A percentile compares a stretch with the other conserved stretches of the same genome.
Evolutionary conservation across 805 yeast genomes (phyloP).

Genomic region (Saccharomycopsis malanga): DNA sequence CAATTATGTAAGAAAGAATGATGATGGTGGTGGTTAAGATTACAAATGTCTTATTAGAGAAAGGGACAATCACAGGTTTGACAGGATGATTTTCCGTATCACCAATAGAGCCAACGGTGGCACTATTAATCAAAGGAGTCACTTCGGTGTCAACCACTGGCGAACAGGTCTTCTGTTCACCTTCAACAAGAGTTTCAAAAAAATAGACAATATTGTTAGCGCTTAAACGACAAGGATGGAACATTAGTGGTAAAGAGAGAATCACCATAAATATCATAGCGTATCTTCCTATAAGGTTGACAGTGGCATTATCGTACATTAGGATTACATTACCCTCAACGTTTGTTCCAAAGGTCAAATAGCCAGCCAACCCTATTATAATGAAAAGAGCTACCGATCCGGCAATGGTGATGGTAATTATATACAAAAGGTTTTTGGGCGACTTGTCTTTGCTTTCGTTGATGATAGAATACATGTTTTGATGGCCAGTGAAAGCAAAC

Average conservation of each 20-base stretch:
- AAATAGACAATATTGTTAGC: slow-evolving; percentile 57
- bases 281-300: slow-evolving; percentile 44
- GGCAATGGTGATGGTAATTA: slow-evolving; percentile 41
- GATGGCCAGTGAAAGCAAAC: slow-evolving; percentile 78
- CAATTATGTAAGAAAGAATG: slow-evolving; percentile 44
- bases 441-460: slow-evolving; percentile 57
- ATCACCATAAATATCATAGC: slow-evolving; percentile 65
- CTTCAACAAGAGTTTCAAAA: slow-evolving; percentile 26
- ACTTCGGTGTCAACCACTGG: slow-evolving; percentile 2
- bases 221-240: slow-evolving; percentile 75
- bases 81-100: neutral
- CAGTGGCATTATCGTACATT: slow-evolving; percentile 52
- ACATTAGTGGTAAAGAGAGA: slow-evolving; percentile 71
- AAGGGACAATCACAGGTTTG: slow-evolving; percentile 36
- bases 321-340: slow-evolving; percentile 63
- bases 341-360: slow-evolving; percentile 62
- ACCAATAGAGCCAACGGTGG: neutral
- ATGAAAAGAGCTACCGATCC: slow-evolving; percentile 53
- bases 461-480: slow-evolving; percentile 70
- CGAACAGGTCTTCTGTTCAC: neutral
- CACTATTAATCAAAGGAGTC: slow-evolving; percentile 1
- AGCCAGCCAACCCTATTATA: slow-evolving; percentile 61
- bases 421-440: slow-evolving; percentile 39
- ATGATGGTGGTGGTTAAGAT: slow-evolving; percentile 43
- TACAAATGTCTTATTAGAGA: slow-evolving; percentile 40